Evolutionary conservation across 331 rosid genomes (phyloP), one percentile per base, ranked within the genome.

Genomic region (Prunus yedoensis): DNA sequence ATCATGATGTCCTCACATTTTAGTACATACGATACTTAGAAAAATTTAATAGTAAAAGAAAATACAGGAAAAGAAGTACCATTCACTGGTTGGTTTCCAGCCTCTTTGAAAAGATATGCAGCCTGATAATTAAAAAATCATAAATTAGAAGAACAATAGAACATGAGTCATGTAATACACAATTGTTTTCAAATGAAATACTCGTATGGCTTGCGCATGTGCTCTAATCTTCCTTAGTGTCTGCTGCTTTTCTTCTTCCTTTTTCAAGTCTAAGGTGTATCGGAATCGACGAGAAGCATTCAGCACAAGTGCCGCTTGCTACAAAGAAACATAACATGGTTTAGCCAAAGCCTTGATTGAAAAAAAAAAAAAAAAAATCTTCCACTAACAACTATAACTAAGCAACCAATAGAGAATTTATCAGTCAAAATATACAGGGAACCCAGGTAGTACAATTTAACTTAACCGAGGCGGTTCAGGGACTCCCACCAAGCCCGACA

Each of bases 271-370:
- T 86, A 95, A 78, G 30, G 99, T 95, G 87, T 95, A 95, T n/a
- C 97, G 99, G 79, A 95, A 95, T 78, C 99, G 91, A 67, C 99
- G 99, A 78, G 98, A 95, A 83, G 99, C 99, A 78, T 95, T 95
- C 61, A 95, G 91, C 76, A 95, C 99, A 68, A 95, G 98, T 0
- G 99, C 99, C 3, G 99, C 98, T 95, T 95, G 97, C 99, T 95
- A 63, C 74, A 74, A 41, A 82, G 14, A 77, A 71, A 69, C 20
- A 64, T 54, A 68, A 75, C 66, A 30, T 58, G 72, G 62, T 18
- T 83, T 68, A 69, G 77, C 49, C 41, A 32, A 54, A 49, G 41
- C 38, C 68, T 20, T 57, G 46, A 73, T 25, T 70, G 67, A 45
- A 10, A 11, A 62, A 1, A 1, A 23, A 23, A 21, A 21, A 23